A percentile compares a stretch with the other conserved stretches of the same genome.
Conservation (phyloP, 495 filamentous ascomycete species). For the Barbatosphaeria neglecta region DNA sequence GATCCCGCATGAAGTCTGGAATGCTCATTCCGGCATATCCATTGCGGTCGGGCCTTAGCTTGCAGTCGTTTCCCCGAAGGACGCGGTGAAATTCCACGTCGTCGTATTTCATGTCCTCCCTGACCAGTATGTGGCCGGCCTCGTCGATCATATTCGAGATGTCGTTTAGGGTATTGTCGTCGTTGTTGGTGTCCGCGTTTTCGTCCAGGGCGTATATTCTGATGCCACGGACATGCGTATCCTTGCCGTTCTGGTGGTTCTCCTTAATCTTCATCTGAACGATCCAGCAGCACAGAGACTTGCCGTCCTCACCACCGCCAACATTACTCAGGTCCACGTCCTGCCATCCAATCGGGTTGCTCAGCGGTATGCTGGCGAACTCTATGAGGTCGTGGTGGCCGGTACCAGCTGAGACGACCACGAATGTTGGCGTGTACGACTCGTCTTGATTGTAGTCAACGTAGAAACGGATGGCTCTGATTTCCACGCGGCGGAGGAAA, state of each 20-base stretch:
- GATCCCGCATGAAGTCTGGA: conserved; percentile 33
- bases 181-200: conserved; percentile 10
- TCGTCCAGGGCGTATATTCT: conserved; percentile 79
- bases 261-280: conserved; percentile 80
- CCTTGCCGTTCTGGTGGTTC: conserved; percentile 98
- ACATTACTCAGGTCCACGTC: conserved; percentile 68
- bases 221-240: conserved; percentile 88
- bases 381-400: conserved; percentile 76
- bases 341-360: conserved; percentile 78
- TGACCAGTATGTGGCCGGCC: conserved; percentile 5
- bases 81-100: conserved; percentile 15
- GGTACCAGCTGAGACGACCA: conserved; percentile 75
- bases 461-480: conserved; percentile 72
- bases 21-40: conserved; percentile 20
- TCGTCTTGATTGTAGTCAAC: conserved; percentile 88
- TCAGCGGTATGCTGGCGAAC: conserved; percentile 68
- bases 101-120: conserved; percentile 13
- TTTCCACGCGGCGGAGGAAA: conserved; percentile 84
- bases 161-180: conserved; percentile 18
- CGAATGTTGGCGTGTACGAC: conserved; percentile 91
- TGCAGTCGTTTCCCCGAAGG: conserved; percentile 6
- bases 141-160: conserved; percentile 16
- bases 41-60: background rate
- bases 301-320: conserved; percentile 45
- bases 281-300: conserved; percentile 72